These are phyloP conservation scores for Aethionema arabicum DNA, from an alignment of 345 rosid species.

Conservation along the genomic window DNA sequence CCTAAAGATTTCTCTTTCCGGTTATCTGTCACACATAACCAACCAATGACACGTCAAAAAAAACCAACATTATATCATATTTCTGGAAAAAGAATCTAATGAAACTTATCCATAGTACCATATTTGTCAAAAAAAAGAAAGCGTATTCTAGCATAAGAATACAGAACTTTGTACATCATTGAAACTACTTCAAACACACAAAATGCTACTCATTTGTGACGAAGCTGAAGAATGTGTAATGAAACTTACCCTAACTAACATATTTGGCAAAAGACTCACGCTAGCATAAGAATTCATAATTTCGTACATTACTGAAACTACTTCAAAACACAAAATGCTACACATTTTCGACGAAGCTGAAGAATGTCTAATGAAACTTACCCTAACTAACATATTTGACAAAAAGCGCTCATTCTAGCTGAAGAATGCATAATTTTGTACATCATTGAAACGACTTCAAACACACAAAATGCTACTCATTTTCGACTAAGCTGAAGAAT, in stretches of 20 bases:
- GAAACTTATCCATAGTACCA: not conserved
- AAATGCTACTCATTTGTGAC: slow-evolving; percentile 26
- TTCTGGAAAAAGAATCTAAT: not conserved
- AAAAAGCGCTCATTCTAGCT: not conserved
- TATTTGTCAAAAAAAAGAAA: not conserved
- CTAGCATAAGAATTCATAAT: not conserved
- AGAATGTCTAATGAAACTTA: not conserved
- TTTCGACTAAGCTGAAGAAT: slow-evolving; percentile 20
- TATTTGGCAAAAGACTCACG: not conserved
- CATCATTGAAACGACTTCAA: not conserved
- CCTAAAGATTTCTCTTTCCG: slow-evolving; percentile 86
- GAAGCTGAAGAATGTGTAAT: slow-evolving; percentile 15
- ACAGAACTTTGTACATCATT: not conserved
- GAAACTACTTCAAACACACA: not conserved
- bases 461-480: slow-evolving; percentile 24
- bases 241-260: not conserved
- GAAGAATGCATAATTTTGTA: not conserved
- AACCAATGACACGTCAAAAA: slow-evolving; percentile 1
- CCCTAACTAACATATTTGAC: not conserved
- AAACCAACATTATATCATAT: not conserved
- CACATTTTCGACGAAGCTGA: slow-evolving; percentile 30
- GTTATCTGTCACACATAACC: slow-evolving; percentile 48
- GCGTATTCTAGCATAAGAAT: not conserved
- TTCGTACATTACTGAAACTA: not conserved
- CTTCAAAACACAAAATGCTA: slow-evolving; percentile 13